phyloP scores from a whole-genome alignment of 192 early-diverging fungal genomes.

The Backusella liffmaniae region DNA sequence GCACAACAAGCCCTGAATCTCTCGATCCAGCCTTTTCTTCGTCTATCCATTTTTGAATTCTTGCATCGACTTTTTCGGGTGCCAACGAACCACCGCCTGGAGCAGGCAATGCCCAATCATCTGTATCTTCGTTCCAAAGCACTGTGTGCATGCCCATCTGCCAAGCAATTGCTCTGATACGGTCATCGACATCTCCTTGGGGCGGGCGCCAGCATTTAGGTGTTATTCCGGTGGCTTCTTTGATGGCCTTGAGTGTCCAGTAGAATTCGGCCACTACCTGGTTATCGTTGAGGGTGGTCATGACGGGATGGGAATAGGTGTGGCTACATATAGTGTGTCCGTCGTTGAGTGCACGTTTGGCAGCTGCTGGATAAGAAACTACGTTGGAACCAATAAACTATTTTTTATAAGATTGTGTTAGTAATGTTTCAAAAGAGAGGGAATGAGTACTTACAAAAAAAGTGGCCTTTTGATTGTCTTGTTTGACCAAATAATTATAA shows the following conservation, averaged over 20 bases:
- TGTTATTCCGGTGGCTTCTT: constrained; percentile 40
- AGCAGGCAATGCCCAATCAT: constrained; percentile 44
- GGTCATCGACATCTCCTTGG: constrained; percentile 46
- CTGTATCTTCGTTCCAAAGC: constrained; percentile 26
- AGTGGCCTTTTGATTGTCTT: constrained; percentile 14
- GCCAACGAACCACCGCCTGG: constrained; percentile 23
- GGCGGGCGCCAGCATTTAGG: constrained; percentile 46
- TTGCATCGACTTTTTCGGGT: constrained; percentile 22
- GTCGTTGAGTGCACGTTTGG: constrained; percentile 23
- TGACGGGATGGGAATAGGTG: constrained; percentile 57
- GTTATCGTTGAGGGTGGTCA: constrained; percentile 44
- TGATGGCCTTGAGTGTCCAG: constrained; percentile 36
- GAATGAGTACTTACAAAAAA: constrained; percentile 20
- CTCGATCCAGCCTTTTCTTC: constrained; percentile 15
- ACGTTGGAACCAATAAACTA: constrained; percentile 40
- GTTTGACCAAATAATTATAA: constrained; percentile 18
- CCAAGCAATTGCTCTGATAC: constrained; percentile 35
- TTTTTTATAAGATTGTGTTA: background rate
- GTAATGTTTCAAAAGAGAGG: background rate
- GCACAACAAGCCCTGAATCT: constrained; percentile 24
- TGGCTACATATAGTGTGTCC: constrained; percentile 59
- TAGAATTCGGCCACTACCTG: constrained; percentile 52
- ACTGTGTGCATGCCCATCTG: constrained; percentile 22
- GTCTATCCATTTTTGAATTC: constrained; percentile 33
- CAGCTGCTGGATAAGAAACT: constrained; percentile 27